A percentile compares a stretch with the other conserved stretches of the same genome.
Conservation (phyloP, 2,329 filamentous ascomycete genomes). For the Nemania bipapillata region DNA sequence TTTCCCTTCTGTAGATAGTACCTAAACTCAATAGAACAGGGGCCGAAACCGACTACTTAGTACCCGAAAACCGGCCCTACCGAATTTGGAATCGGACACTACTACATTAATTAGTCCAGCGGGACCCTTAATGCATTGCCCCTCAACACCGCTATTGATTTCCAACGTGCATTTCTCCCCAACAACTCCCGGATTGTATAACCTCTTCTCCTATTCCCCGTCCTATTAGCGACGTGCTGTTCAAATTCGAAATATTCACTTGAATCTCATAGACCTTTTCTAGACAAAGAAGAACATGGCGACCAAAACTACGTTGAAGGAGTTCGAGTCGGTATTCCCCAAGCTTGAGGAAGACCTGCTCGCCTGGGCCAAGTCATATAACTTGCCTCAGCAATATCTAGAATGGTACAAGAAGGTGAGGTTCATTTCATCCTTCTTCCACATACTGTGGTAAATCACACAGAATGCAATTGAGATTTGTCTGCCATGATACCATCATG, state of each 20-base stretch:
- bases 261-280: no score
- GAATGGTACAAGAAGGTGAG: constrained; percentile 86
- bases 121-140: constrained; percentile 29
- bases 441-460: background rate
- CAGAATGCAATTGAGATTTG: background rate
- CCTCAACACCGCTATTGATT: constrained; percentile 35
- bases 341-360: constrained; percentile 84
- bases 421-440: background rate
- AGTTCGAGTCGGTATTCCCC: constrained; percentile 92
- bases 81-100: constrained; percentile 35
- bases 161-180: constrained; percentile 28
- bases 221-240: background rate
- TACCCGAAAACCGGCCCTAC: constrained; percentile 32
- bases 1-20: no score
- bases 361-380: constrained; percentile 81
- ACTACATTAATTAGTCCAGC: constrained; percentile 24
- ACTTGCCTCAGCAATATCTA: constrained; percentile 80
- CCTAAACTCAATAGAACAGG: background rate
- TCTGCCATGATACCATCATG: background rate
- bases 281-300: constrained; percentile 62
- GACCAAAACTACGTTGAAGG: constrained; percentile 78
- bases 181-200: constrained; percentile 20
- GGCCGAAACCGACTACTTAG: constrained; percentile 10
- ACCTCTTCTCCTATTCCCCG: background rate
- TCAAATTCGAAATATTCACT: background rate